Conservation (phyloP, 202 grass and related monocot species). For the Zoysia matrella region DNA sequence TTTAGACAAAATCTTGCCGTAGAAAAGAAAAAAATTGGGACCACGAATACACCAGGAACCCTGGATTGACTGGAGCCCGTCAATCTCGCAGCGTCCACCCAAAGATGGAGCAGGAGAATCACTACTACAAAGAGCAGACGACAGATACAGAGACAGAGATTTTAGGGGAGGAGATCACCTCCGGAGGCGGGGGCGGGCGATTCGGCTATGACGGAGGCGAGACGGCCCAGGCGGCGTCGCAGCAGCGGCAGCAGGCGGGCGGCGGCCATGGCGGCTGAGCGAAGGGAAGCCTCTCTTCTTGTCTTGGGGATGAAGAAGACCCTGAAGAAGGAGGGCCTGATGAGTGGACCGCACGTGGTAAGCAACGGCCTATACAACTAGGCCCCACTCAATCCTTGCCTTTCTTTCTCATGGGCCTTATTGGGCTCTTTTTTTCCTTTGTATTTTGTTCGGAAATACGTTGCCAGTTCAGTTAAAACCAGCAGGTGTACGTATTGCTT, state of each 20-base stretch:
- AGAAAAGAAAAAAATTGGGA: not conserved
- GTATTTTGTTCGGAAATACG: too few species aligned
- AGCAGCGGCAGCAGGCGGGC: conserved; percentile 31
- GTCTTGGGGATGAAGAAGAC: too few species aligned
- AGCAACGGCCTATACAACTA: too few species aligned
- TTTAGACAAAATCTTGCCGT: not conserved
- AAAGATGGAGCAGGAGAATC: not conserved
- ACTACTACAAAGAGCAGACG: not conserved
- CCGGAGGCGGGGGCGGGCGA: not conserved
- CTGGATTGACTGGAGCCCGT: not conserved
- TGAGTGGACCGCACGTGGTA: too few species aligned
- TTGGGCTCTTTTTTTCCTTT: too few species aligned
- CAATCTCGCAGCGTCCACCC: not conserved
- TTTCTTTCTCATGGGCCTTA: too few species aligned
- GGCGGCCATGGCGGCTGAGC: conserved; percentile 37
- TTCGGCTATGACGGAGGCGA: not conserved
- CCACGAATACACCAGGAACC: not conserved
- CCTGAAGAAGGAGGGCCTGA: too few species aligned
- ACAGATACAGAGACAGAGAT: not conserved
- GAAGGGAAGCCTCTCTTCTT: not conserved
- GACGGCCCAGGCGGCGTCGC: conserved; percentile 27
- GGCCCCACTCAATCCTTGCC: too few species aligned
- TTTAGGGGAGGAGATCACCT: conserved; percentile 6
- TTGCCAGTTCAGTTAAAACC: too few species aligned
- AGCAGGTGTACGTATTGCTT: too few species aligned